Evolutionary conservation across 371 early-diverging fungal species (phyloP), one percentile per base, ranked within the genome.

Genomic region (Vittaforma corneae): DNA sequence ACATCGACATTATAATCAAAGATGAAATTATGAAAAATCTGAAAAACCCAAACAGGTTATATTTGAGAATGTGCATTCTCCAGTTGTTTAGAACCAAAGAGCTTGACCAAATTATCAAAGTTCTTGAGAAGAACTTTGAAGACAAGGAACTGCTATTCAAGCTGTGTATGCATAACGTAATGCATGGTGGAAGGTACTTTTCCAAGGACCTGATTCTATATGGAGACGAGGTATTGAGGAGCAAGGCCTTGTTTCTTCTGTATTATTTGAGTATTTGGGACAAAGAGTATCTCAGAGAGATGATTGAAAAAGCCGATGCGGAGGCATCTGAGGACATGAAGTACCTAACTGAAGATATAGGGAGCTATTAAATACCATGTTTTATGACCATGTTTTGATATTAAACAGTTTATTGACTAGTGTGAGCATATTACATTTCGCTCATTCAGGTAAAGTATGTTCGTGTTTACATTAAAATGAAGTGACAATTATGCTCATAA

Each of bases 141-240:
- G 62, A 73, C 54, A 44, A 16, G n/a, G 45, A 65, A 20, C 46
- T 68, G 5, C 62, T 73, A 24, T 9, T 62, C 16, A 68, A 63
- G 35, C 44, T 65, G 29, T 53, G 51, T 47, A 63, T 73, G 22
- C 35, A 52, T 40, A 73, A 73, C 47, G 22, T 73, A 16, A 14
- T 59, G 33, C 57, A 46, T 22, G 69, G 69, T 32, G 73, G 73
- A 30, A 58, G 34, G n/a, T 73, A 65, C 57, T 73, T 64, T 40
- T 53, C 55, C 9, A 61, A 47, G 34, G 32, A 46, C 0, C 24
- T 50, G 0, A 9, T 63, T 3, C 16, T 6, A 2, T 5, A 30
- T 3, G 35, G 52, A 9, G 33, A 22, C 18, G 45, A 60, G 29
- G 47, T 63, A 18, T 33, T 61, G 47, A 50, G 42, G 35, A 35